These are phyloP conservation scores for Pelargonium nanum DNA, from an alignment of 345 rosid genomes.

Conservation along the genomic window DNA sequence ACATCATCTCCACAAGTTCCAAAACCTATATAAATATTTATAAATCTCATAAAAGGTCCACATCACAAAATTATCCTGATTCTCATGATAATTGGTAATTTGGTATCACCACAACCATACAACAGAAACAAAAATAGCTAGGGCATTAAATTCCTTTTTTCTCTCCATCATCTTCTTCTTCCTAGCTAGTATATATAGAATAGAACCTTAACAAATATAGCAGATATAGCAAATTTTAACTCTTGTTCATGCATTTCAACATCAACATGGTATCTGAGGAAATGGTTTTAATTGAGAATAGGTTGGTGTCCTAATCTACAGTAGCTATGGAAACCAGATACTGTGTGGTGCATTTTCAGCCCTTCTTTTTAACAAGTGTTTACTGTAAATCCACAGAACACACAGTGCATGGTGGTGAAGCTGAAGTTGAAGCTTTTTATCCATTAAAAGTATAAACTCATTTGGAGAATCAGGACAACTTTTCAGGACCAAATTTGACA, in stretches of 20 bases:
- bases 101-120: not conserved
- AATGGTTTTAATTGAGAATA: no score
- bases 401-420: no score
- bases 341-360: not conserved
- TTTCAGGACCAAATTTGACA: not conserved
- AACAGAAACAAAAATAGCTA: no score
- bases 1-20: constrained; percentile 3
- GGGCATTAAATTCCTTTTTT: not conserved
- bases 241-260: not conserved
- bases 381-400: not conserved
- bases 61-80: no score
- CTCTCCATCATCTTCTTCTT: no score
- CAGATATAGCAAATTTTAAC: not conserved
- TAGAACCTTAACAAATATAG: not conserved
- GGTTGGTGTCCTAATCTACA: not conserved
- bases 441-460: no score
- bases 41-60: not conserved
- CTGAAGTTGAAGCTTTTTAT: not conserved
- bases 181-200: not conserved
- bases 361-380: not conserved
- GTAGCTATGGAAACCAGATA: not conserved
- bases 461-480: not conserved
- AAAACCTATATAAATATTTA: not conserved
- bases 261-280: not conserved
- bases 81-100: no score